Conservation (phyloP, 2,329 filamentous ascomycete genomes). For the Fusarium xyrophilum region DNA sequence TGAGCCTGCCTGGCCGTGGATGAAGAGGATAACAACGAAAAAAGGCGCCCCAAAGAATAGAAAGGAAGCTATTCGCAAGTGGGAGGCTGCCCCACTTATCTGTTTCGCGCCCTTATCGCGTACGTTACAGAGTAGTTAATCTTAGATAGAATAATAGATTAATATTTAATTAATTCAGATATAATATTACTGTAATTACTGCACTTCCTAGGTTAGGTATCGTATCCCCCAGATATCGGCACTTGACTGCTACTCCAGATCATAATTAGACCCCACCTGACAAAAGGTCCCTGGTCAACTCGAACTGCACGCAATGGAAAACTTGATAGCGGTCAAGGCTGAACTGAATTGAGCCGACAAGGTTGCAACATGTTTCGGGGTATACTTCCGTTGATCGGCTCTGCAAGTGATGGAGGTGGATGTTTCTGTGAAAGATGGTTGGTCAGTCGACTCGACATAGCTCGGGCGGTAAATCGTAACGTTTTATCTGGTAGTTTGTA, state of each 20-base stretch:
- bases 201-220: constrained; percentile 8
- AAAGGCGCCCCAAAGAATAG: too few relatives aligned
- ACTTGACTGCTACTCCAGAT: constrained; percentile 11
- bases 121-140: too few relatives aligned
- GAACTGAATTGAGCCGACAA: neutral
- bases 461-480: constrained; percentile 14
- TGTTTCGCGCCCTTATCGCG: too few relatives aligned
- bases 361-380: constrained; percentile 14
- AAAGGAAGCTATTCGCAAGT: too few relatives aligned
- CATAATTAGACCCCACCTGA: neutral
- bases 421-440: constrained; percentile 24
- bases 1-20: too few relatives aligned
- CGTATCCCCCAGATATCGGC: constrained; percentile 21
- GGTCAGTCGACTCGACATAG: constrained; percentile 9
- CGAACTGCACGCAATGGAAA: neutral
- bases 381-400: constrained; percentile 11
- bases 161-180: neutral
- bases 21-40: too few relatives aligned
- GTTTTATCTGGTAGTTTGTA: neutral
- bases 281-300: constrained; percentile 16
- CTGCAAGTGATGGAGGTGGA: constrained; percentile 8
- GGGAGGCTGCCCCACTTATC: too few relatives aligned
- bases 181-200: neutral
- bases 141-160: too few relatives aligned
- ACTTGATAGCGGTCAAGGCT: constrained; percentile 12